Evolutionary conservation across 805 yeast species (phyloP).

Genomic region (Saturnispora serradocipensis): DNA sequence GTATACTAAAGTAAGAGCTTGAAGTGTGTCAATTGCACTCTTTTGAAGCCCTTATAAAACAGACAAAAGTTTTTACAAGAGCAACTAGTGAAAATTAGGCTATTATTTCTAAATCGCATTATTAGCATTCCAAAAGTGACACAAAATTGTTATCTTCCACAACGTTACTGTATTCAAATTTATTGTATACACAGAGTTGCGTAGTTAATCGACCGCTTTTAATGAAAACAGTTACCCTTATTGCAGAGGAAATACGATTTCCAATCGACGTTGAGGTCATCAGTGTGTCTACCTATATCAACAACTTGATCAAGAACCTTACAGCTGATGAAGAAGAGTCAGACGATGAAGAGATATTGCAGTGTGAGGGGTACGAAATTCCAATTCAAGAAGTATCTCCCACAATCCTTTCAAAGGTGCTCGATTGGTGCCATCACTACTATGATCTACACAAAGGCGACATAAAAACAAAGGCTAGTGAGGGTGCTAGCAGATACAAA

Average conservation of each 20-base stretch:
- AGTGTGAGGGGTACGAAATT: conserved; percentile 5
- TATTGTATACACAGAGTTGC: too few species aligned
- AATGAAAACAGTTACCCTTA: conserved; percentile 1
- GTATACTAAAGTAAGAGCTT: too few species aligned
- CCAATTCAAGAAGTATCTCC: conserved; percentile 8
- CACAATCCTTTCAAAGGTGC: conserved; percentile 6
- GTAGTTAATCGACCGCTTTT: background rate
- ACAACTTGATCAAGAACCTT: conserved; percentile 69
- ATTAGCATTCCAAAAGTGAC: too few species aligned
- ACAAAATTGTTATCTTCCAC: too few species aligned
- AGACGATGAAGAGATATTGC: background rate
- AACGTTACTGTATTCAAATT: too few species aligned
- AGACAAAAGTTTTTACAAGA: too few species aligned
- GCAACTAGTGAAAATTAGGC: too few species aligned
- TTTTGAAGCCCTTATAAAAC: too few species aligned
- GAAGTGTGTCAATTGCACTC: too few species aligned
- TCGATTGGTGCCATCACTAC: conserved; percentile 13
- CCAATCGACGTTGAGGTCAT: conserved; percentile 66
- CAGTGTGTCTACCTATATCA: conserved; percentile 67
- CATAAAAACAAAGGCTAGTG: conserved; percentile 14
- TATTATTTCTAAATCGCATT: too few species aligned
- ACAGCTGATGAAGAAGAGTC: conserved; percentile 9
- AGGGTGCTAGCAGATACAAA: conserved; percentile 16
- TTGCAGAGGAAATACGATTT: conserved; percentile 60
- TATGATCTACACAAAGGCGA: conserved; percentile 5